Base-by-base conservation (phyloP, 78 protist species). In the Emiliania huxleyi region DNA sequence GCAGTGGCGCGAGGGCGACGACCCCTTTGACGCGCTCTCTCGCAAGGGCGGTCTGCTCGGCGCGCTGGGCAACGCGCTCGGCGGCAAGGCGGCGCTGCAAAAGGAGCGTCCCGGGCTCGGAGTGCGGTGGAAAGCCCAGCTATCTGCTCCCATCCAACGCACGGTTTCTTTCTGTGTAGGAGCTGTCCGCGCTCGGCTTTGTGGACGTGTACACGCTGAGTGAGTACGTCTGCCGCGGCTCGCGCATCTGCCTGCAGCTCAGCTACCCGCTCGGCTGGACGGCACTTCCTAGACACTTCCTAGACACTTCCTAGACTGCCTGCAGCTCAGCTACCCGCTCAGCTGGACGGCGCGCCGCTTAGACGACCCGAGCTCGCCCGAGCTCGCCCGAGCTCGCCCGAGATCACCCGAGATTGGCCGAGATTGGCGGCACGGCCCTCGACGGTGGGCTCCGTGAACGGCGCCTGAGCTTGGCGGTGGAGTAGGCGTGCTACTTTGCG, bases 21-120 rank as follows among this genome's bases (percentile, higher is more conserved):
- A 46, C 69, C 52, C 62, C 44, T 11, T 84, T 21, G 62, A 46
- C 90, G 62, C 52, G 22, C 90, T 46, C 29, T 46, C 52, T 56
- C 69, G 90, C 69, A 43, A 83, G 89, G 89, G 56, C 71, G 90
- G 71, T 1, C 22, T 45, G 35, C 40, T 45, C 56, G 89, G 90
- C 5, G 6, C 40, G 6, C 15, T 84, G 19, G 89, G 69, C 40
- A 45, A 35, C 56, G 12, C 29, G 2, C 19, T 42, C 22, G 89
- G 89, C n/a, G 89, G 89, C 18, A 45, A 83, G 62, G 90, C 46
- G 45, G 77, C 77, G 38, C 37, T 48, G 73, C 45, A 62, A 38
- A 26, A 11, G 18, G 49, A 87, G 91, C 26, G 52, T 2, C n/a
- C 12, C 23, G 55, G 4, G 48, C 75, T 87, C 2, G 91, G 91